Evolutionary conservation across 495 filamentous ascomycete species (phyloP).

Genomic region (Talaromyces thailandensis): DNA sequence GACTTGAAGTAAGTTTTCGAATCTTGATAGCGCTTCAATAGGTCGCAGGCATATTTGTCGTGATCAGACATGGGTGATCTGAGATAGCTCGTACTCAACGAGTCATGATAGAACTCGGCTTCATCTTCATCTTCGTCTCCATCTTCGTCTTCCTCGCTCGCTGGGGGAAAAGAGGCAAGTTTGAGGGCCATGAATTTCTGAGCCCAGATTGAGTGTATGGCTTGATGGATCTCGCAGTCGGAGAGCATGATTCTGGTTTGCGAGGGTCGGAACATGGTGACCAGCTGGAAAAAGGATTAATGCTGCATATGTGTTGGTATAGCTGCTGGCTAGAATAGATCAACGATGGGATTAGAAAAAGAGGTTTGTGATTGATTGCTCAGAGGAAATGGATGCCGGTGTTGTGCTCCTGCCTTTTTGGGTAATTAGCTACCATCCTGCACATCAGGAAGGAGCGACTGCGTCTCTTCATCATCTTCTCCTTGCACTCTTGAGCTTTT

Average conservation of each 20-base stretch:
- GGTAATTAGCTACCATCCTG: neutral
- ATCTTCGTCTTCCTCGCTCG: neutral
- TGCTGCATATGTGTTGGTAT: neutral
- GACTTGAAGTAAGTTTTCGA: neutral
- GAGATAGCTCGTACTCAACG: constrained; percentile 14
- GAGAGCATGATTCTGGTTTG: constrained; percentile 45
- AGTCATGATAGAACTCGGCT: neutral
- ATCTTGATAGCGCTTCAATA: neutral
- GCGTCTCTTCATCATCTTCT: neutral
- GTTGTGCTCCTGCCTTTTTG: constrained; percentile 2
- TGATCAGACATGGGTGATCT: neutral
- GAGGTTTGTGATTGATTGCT: neutral
- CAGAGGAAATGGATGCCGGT: neutral
- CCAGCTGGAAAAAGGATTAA: neutral
- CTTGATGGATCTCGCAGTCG: constrained; percentile 36
- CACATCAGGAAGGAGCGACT: neutral
- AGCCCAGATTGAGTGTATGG: neutral
- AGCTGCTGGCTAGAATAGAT: neutral
- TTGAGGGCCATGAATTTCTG: neutral
- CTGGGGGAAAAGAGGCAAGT: neutral
- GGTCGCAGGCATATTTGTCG: neutral
- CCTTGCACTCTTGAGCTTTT: neutral
- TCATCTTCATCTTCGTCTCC: neutral
- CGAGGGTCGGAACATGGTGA: constrained; percentile 45
- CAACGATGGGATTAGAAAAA: neutral